phyloP scores from a whole-genome alignment of 2,329 filamentous ascomycete species.

The Zalaria sp. region DNA sequence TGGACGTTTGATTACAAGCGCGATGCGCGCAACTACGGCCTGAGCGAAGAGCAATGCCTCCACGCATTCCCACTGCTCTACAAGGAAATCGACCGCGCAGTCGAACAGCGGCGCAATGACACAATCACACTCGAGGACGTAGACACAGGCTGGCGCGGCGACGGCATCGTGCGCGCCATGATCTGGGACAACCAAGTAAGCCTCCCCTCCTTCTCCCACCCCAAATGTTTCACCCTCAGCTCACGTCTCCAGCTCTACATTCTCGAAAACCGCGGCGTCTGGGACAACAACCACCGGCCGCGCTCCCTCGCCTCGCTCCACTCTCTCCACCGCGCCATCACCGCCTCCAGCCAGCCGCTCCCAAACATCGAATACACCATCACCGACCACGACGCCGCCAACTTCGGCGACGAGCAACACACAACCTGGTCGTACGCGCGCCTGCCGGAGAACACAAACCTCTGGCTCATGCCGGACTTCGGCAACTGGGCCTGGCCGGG shows the following conservation, averaged over 20 bases:
- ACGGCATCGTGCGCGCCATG: slow-evolving; percentile 20
- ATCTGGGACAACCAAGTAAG: slow-evolving; percentile 17
- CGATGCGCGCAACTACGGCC: slow-evolving; percentile 14
- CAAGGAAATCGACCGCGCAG: slow-evolving; percentile 15
- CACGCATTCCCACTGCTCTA: slow-evolving; percentile 18
- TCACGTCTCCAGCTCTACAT: slow-evolving; percentile 18
- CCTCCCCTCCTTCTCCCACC: background rate
- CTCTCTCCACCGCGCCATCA: slow-evolving; percentile 32
- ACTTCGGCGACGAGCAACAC: slow-evolving; percentile 8
- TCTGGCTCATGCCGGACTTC: slow-evolving; percentile 29
- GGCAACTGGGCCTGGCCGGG: slow-evolving; percentile 41
- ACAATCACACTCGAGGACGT: slow-evolving; percentile 15
- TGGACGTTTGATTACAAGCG: slow-evolving; percentile 7
- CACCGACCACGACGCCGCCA: slow-evolving; percentile 28
- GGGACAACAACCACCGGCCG: slow-evolving; percentile 12
- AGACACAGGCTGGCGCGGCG: slow-evolving; percentile 15
- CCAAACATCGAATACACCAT: slow-evolving; percentile 37
- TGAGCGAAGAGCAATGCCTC: slow-evolving; percentile 15
- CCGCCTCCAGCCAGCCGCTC: slow-evolving; percentile 23
- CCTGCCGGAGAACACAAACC: slow-evolving; percentile 13
- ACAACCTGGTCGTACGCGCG: slow-evolving; percentile 30
- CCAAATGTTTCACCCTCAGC: background rate
- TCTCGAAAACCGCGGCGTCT: slow-evolving; percentile 17
- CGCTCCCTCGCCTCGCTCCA: slow-evolving; percentile 17
- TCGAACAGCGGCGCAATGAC: slow-evolving; percentile 11